These are phyloP conservation scores for Xanthoconium purpureum DNA, from an alignment of 768 basidiomycete genomes.

Conservation along the genomic window DNA sequence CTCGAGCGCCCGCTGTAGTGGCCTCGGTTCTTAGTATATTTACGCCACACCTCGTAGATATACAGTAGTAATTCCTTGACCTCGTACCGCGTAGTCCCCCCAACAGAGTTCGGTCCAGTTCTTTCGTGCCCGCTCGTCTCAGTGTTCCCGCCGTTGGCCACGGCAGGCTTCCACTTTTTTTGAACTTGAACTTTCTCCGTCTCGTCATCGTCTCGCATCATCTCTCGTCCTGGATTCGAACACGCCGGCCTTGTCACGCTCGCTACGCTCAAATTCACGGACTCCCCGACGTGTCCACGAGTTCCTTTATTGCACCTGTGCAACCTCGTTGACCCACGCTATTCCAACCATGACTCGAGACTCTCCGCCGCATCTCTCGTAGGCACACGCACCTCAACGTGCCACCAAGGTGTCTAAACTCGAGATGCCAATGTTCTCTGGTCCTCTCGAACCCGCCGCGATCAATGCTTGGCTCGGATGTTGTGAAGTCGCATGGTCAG, in stretches of 20 bases:
- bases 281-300: not conserved
- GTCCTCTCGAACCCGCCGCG: not conserved
- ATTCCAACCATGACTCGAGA: not conserved
- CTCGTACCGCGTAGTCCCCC: no score
- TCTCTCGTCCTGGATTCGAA: not conserved
- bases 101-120: no score
- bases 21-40: constrained; percentile 6
- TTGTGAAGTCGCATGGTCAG: not conserved
- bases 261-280: not conserved
- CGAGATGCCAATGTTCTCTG: not conserved
- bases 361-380: not conserved
- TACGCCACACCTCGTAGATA: no score
- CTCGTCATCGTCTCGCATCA: no score
- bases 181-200: no score
- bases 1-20: constrained; percentile 14
- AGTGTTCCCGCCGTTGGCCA: no score
- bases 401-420: not conserved
- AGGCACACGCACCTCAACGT: not conserved
- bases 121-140: no score
- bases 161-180: no score
- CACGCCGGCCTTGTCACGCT: not conserved
- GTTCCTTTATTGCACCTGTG: not conserved
- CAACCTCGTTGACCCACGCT: not conserved
- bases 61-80: no score
- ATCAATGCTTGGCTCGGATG: not conserved